Conservation (phyloP, 2,329 filamentous ascomycete genomes). For the Colletotrichum cereale region DNA sequence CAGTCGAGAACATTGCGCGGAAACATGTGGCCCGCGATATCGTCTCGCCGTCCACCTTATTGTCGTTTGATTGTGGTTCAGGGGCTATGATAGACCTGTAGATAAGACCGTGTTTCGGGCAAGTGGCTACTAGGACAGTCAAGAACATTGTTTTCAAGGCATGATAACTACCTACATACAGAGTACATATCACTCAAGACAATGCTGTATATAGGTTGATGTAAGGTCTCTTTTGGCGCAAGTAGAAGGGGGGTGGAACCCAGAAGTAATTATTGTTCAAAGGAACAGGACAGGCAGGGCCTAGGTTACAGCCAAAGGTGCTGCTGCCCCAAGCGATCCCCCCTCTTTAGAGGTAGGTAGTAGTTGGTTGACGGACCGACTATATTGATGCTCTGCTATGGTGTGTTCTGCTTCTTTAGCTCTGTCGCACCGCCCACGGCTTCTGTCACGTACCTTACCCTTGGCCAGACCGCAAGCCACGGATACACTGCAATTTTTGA, state of each 20-base stretch:
- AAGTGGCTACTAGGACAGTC: background rate
- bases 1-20: background rate
- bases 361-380: background rate
- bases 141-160: background rate
- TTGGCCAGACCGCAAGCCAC: background rate
- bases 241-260: background rate
- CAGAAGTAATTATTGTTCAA: background rate
- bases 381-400: background rate
- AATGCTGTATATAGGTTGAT: background rate
- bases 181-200: slow-evolving; percentile 1
- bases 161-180: background rate
- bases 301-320: background rate
- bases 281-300: background rate
- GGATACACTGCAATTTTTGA: background rate
- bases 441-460: background rate
- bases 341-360: background rate
- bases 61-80: background rate
- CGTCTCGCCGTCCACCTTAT: background rate
- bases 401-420: slow-evolving; percentile 1
- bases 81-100: background rate
- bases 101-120: background rate
- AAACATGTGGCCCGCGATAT: slow-evolving; percentile 10
- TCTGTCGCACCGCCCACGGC: slow-evolving; percentile 8
- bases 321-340: background rate
- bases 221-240: background rate